Evolutionary conservation across 2,329 filamentous ascomycete genomes (phyloP).

Genomic region (Ophiocordyceps camponoti-floridani): DNA sequence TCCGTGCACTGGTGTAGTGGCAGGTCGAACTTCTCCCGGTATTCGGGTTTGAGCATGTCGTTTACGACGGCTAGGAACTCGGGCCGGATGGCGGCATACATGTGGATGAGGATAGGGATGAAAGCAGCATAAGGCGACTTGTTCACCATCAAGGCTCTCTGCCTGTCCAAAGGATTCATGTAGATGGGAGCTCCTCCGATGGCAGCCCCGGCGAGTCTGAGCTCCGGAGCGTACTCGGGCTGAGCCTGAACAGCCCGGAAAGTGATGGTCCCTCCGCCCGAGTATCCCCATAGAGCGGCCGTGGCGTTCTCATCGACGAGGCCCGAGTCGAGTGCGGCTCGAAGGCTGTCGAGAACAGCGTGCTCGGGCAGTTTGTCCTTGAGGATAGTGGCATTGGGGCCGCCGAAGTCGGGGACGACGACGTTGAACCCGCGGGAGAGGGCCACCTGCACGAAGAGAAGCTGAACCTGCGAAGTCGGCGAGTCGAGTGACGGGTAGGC

Average conservation of each 20-base stretch:
- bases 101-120: not conserved
- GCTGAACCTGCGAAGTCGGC: conserved; percentile 8
- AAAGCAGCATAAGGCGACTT: not conserved
- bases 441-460: conserved; percentile 7
- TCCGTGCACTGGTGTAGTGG: not conserved
- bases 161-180: not conserved
- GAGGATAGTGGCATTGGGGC: conserved; percentile 22
- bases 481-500: conserved; percentile 14
- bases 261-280: conserved; percentile 8
- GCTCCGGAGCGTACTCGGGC: conserved; percentile 8
- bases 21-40: not conserved
- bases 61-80: not conserved
- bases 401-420: conserved; percentile 27
- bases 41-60: not conserved
- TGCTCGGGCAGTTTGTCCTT: conserved; percentile 21
- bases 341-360: conserved; percentile 23
- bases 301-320: conserved; percentile 12
- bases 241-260: conserved; percentile 10
- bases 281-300: conserved; percentile 25
- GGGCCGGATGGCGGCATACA: not conserved
- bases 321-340: conserved; percentile 16
- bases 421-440: conserved; percentile 27
- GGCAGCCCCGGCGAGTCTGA: conserved; percentile 9
- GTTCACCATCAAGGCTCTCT: not conserved
- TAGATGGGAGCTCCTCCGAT: conserved; percentile 6